phyloP scores from a whole-genome alignment of 2,329 filamentous ascomycete species.

The Aspergillus oerlinghausenensis region DNA sequence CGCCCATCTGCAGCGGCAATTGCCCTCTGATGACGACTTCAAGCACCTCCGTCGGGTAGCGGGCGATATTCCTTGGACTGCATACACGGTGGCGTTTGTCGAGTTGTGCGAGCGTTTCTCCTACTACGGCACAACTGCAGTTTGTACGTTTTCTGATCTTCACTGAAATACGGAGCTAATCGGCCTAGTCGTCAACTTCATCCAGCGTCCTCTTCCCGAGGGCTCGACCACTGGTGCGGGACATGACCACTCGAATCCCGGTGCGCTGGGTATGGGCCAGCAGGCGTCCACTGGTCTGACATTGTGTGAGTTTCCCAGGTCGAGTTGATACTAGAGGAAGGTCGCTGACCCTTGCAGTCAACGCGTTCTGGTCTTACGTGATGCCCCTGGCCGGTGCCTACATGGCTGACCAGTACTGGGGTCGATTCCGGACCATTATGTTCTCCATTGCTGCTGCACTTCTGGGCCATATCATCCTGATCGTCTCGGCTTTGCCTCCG shows the following conservation, averaged over 20 bases:
- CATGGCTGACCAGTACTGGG: conserved; percentile 64
- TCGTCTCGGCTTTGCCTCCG: conserved; percentile 59
- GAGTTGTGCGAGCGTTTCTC: conserved; percentile 74
- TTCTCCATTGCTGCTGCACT: conserved; percentile 61
- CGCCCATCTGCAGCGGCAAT: conserved; percentile 3
- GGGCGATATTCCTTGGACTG: conserved; percentile 54
- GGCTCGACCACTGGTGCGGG: conserved; percentile 51
- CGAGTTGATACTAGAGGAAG: neutral
- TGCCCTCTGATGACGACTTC: conserved; percentile 33
- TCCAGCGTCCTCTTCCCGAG: conserved; percentile 52
- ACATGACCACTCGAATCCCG: conserved; percentile 26
- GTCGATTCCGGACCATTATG: conserved; percentile 66
- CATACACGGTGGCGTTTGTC: conserved; percentile 67
- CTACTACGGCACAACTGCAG: conserved; percentile 67
- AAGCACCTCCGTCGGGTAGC: conserved; percentile 31
- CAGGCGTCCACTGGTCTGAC: conserved; percentile 50
- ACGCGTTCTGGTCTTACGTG: conserved; percentile 59
- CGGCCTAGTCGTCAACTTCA: conserved; percentile 55
- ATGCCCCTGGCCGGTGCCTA: conserved; percentile 56
- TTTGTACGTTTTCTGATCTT: conserved; percentile 48
- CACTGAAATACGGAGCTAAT: neutral
- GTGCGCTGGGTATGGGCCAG: conserved; percentile 57
- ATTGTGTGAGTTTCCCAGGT: conserved; percentile 34
- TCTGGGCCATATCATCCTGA: conserved; percentile 62
- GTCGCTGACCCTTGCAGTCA: conserved; percentile 35